These are phyloP conservation scores for Trichoderma brevicompactum DNA, from an alignment of 2,329 filamentous ascomycete species.

Conservation along the genomic window DNA sequence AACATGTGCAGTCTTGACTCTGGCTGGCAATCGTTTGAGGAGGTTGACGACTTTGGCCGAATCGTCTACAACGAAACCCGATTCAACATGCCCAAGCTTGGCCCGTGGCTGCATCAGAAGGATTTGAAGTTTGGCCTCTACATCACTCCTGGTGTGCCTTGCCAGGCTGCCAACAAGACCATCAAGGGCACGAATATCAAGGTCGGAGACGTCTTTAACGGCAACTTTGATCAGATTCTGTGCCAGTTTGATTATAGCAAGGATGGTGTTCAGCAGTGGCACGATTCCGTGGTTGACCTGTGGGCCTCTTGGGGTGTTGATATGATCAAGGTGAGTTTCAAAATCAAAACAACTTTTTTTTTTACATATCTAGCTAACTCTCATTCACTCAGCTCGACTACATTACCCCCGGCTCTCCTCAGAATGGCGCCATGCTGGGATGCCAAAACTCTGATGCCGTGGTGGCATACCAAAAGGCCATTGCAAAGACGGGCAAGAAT, in stretches of 20 bases:
- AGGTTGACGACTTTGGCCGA: conserved; percentile 24
- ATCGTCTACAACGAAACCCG: conserved; percentile 28
- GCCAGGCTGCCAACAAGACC: conserved; percentile 27
- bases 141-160: conserved; percentile 28
- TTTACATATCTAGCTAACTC: too few relatives aligned
- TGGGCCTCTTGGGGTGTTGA: conserved; percentile 30
- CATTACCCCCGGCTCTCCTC: conserved; percentile 27
- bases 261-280: conserved; percentile 28
- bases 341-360: too few relatives aligned
- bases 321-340: conserved; percentile 24
- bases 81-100: conserved; percentile 29
- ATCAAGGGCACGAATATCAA: conserved; percentile 23
- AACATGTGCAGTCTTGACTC: conserved; percentile 33
- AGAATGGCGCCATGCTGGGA: conserved; percentile 28
- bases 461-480: conserved; percentile 25
- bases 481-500: conserved; percentile 21
- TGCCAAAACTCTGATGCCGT: conserved; percentile 27
- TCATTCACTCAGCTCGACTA: conserved; percentile 14
- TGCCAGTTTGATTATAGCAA: conserved; percentile 29
- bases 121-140: conserved; percentile 27
- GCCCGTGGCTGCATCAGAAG: conserved; percentile 23
- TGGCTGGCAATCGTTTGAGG: conserved; percentile 36
- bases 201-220: conserved; percentile 8
- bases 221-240: conserved; percentile 29
- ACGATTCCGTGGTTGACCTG: conserved; percentile 25